Evolutionary conservation across 2,329 filamentous ascomycete genomes (phyloP).

Genomic region (Cryphonectria naterciae): DNA sequence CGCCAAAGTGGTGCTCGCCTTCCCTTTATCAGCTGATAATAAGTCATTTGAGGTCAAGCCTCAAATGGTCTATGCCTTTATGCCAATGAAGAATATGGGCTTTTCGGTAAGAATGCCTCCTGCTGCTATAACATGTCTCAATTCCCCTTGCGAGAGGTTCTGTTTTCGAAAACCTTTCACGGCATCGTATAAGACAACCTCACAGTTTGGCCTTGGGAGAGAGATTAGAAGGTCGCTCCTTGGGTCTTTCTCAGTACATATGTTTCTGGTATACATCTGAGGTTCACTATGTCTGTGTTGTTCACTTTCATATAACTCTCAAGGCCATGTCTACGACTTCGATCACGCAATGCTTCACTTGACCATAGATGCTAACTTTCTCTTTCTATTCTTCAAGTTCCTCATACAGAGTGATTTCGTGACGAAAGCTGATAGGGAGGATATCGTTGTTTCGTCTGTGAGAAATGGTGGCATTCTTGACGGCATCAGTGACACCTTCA

Average conservation of each 20-base stretch:
- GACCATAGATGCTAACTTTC: background rate
- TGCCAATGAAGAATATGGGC: constrained; percentile 47
- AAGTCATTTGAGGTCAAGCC: constrained; percentile 41
- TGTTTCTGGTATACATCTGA: background rate
- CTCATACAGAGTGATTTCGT: constrained; percentile 56
- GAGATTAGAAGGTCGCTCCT: no score
- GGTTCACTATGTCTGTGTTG: background rate
- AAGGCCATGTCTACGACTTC: background rate
- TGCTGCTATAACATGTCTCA: background rate
- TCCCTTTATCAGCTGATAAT: constrained; percentile 43
- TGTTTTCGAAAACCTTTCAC: background rate
- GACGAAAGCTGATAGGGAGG: constrained; percentile 49
- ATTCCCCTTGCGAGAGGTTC: background rate
- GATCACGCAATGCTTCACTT: background rate
- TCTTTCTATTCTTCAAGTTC: constrained; percentile 40
- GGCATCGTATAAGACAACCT: background rate
- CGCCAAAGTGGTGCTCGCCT: constrained; percentile 48
- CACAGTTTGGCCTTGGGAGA: background rate
- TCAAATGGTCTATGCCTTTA: constrained; percentile 51
- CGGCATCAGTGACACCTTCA: constrained; percentile 44
- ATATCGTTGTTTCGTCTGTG: constrained; percentile 42
- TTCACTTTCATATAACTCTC: background rate
- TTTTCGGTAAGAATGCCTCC: background rate
- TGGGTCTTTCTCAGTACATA: background rate
- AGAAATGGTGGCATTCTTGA: constrained; percentile 44